Conservation (phyloP, 768 basidiomycete genomes). For the Podaxis carcinomalis region DNA sequence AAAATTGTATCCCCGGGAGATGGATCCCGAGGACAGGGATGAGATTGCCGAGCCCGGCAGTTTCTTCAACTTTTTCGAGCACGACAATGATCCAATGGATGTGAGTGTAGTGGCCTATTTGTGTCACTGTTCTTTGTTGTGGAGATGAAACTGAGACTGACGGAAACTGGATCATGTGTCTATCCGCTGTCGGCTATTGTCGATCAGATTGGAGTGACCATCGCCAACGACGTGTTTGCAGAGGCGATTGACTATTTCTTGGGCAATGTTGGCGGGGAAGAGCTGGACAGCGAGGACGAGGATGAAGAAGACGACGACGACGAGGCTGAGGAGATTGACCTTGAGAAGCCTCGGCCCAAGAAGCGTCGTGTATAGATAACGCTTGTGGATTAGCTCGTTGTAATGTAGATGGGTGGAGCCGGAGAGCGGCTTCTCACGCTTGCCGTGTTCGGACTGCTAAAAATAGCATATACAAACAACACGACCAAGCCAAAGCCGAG, state of each 20-base stretch:
- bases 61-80: conserved; percentile 88
- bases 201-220: conserved; percentile 60
- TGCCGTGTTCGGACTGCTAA: not conserved
- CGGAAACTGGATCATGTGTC: not conserved
- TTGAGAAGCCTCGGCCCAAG: conserved; percentile 79
- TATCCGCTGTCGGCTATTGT: not conserved
- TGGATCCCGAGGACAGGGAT: conserved; percentile 60
- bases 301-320: conserved; percentile 66
- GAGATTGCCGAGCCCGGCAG: conserved; percentile 65
- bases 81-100: conserved; percentile 58
- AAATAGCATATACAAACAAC: not conserved
- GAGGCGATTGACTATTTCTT: conserved; percentile 82
- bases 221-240: conserved; percentile 76
- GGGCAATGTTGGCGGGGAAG: conserved; percentile 57
- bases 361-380: conserved; percentile 56
- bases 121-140: not conserved
- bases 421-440: conserved; percentile 1
- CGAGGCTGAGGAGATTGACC: conserved; percentile 81
- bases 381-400: not conserved
- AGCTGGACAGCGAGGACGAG: conserved; percentile 62
- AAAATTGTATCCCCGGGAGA: conserved; percentile 68
- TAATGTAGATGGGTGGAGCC: not conserved
- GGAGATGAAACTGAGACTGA: not conserved
- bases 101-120: conserved; percentile 35
- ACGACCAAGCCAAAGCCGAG: not conserved